Conservation (phyloP, 176 grass and related monocot genomes). For the Lolium perenne region DNA sequence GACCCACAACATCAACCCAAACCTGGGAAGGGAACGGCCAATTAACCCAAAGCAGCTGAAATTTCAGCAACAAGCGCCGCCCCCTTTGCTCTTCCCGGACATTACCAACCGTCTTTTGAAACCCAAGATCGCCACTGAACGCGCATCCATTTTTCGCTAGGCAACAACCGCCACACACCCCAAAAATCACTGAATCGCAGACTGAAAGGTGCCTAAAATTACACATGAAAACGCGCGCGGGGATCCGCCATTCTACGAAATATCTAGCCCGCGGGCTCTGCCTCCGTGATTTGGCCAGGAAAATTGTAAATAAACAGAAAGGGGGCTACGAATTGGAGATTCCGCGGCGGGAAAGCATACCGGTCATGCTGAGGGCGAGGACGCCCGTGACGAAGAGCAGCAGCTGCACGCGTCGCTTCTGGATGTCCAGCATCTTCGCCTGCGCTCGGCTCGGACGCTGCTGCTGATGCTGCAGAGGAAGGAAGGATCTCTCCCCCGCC, state of each 20-base stretch:
- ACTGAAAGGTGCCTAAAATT: background rate
- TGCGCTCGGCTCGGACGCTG: background rate
- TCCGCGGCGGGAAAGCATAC: conserved; percentile 47
- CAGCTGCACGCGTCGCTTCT: conserved; percentile 80
- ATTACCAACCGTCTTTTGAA: background rate
- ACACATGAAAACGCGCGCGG: background rate
- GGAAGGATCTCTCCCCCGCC: background rate
- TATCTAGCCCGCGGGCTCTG: background rate
- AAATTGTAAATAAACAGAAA: background rate
- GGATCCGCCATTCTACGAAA: background rate
- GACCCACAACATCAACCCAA: background rate
- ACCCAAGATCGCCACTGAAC: background rate
- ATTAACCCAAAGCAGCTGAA: background rate
- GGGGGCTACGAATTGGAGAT: background rate
- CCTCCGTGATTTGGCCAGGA: background rate
- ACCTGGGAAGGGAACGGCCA: background rate
- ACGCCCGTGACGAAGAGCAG: conserved; percentile 63
- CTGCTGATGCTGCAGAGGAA: background rate
- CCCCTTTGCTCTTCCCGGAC: background rate
- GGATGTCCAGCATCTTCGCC: conserved; percentile 75
- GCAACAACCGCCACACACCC: background rate
- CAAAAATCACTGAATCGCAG: conserved; percentile 1
- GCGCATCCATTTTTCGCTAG: background rate
- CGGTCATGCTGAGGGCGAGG: conserved; percentile 92
- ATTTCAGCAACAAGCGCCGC: background rate